A percentile compares a stretch with the other conserved stretches of the same genome.
These are phyloP conservation scores for Fusarium acutatum DNA, from an alignment of 2,329 filamentous ascomycete genomes.

Conservation along the genomic window DNA sequence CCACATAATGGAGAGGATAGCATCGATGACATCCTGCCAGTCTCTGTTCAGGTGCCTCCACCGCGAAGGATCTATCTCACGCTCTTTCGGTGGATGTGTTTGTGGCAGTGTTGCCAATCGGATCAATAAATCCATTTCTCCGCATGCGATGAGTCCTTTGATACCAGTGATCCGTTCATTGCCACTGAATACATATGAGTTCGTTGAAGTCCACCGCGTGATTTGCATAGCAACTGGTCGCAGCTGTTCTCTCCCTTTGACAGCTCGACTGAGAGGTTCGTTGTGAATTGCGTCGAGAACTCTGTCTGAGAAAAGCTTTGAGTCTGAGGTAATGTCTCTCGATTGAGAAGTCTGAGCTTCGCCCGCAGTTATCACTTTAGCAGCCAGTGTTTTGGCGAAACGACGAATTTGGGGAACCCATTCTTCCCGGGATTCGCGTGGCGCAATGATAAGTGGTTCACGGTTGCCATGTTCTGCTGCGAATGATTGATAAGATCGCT, in stretches of 20 bases:
- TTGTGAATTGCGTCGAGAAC: background rate
- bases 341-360: background rate
- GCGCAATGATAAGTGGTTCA: background rate
- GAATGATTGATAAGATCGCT: background rate
- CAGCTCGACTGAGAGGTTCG: background rate
- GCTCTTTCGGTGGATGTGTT: background rate
- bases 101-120: background rate
- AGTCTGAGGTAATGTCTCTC: fast-evolving
- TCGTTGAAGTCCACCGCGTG: background rate
- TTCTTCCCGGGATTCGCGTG: background rate
- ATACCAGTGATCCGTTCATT: background rate
- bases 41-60: background rate
- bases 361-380: fast-evolving
- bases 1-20: background rate
- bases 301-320: background rate
- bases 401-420: background rate
- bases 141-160: conserved; percentile 3
- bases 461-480: fast-evolving
- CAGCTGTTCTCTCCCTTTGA: fast-evolving
- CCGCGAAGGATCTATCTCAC: background rate
- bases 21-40: background rate
- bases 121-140: background rate
- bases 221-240: conserved; percentile 3
- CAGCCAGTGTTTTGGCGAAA: background rate
- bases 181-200: background rate